Evolutionary conservation across 306 rosid genomes (phyloP), one percentile per base, ranked within the genome.

Genomic region (Prunus campanulata): DNA sequence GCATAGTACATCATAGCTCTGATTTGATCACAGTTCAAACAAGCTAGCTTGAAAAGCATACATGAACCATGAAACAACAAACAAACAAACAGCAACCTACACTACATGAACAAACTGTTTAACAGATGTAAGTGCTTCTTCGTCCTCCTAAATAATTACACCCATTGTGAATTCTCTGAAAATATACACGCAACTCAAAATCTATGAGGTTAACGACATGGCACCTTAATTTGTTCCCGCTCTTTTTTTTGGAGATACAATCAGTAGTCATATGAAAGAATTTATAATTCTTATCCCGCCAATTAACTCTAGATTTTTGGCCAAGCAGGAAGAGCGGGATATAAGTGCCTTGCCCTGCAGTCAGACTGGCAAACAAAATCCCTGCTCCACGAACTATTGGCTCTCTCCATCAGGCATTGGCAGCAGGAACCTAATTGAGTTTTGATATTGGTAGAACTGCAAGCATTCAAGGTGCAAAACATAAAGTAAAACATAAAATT

Each of bases 381-480:
- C 15, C 13, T 19, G 64, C 30, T 77, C 65, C 39, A 32, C 18
- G 35, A 35, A 15, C 52, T 24, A 54, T 47, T 50, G 60, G 50
- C 29, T 59, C 50, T 66, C 66, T 22, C 66, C 57, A 65, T 77
- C 77, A 4, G n/a, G 24, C 70, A 7, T n/a, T 52, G 80, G 77
- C 73, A 80, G 65, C 83, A 77, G 47, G n/a, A 24, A 48, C 62
- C 73, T 66, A 19, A 83, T 44, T 16, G 74, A 65, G 18, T 67
- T 80, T 62, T 68, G 25, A 27, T 86, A 83, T 9, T 66, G 72
- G 62, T 67, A 61, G 77, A 80, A 80, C 89, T 86, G 87, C 85
- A 79, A 72, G 48, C 71, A 63, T 52, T 30, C 68, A 69, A n/a
- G 47, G 22, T 3, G 24, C 10, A 25, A 24, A 54, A 1, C 29